Conservation (phyloP, 2,329 filamentous ascomycete species). For the Monilinia aucupariae region DNA sequence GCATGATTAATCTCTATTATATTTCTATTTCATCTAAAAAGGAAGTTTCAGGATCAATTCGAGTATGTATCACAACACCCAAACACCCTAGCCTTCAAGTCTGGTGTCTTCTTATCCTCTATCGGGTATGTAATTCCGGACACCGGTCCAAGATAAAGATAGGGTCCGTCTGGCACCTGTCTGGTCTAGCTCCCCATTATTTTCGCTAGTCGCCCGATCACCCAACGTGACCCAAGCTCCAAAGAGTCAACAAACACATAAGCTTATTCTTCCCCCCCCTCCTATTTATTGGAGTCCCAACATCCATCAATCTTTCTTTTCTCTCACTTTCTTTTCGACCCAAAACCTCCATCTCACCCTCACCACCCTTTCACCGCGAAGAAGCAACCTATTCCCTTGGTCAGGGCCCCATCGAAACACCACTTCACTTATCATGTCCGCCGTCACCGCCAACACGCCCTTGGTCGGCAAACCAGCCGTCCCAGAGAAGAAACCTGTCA, state of each 20-base stretch:
- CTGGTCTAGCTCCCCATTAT: background rate
- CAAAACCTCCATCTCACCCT: background rate
- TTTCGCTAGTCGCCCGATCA: background rate
- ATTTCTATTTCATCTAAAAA: too few species aligned
- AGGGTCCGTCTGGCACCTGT: too few species aligned
- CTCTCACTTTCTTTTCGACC: background rate
- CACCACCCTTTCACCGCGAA: conserved; percentile 48
- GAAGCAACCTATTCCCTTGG: conserved; percentile 94
- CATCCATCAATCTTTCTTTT: background rate
- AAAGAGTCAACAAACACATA: conserved; percentile 10
- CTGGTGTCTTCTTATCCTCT: background rate
- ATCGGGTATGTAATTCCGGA: too few species aligned
- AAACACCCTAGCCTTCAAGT: too few species aligned
- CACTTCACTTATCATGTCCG: conserved; percentile 52
- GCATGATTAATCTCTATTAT: too few species aligned
- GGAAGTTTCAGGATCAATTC: background rate
- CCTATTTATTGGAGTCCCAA: background rate
- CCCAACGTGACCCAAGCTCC: background rate
- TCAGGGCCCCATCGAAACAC: conserved; percentile 73
- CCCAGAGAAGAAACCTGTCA: conserved; percentile 97
- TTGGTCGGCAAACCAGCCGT: conserved; percentile 42
- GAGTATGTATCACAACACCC: too few species aligned
- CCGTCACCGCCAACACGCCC: conserved; percentile 41
- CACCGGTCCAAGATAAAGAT: too few species aligned
- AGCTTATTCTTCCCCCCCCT: background rate